Conservation (phyloP, 441 rosid species). For the Omphalea diandra region DNA sequence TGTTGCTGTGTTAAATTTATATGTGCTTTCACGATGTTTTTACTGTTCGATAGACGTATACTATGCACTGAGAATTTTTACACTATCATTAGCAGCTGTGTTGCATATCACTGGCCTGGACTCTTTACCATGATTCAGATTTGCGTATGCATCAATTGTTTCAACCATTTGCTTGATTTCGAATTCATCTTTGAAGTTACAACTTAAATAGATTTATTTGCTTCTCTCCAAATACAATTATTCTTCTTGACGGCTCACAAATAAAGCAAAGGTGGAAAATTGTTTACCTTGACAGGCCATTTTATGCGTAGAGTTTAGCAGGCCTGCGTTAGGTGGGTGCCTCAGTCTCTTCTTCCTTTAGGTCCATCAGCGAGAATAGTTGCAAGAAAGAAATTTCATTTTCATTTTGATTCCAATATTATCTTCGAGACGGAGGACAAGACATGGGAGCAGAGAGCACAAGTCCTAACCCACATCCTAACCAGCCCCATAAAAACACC, state of each 20-base stretch:
- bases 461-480: conserved; percentile 69
- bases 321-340: background rate
- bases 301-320: background rate
- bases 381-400: background rate
- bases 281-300: background rate
- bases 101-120: too few relatives aligned
- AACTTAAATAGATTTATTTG: too few relatives aligned
- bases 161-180: too few relatives aligned
- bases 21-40: background rate
- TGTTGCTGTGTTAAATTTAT: too few relatives aligned
- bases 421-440: conserved; percentile 41
- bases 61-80: background rate
- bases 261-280: background rate
- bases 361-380: background rate
- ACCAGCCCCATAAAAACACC: conserved; percentile 66
- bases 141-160: too few relatives aligned
- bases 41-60: background rate
- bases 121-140: too few relatives aligned
- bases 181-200: too few relatives aligned
- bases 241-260: too few relatives aligned
- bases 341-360: background rate
- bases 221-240: too few relatives aligned
- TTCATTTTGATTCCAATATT: conserved; percentile 4
- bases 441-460: conserved; percentile 53
- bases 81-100: too few relatives aligned